Evolutionary conservation across 345 rosid genomes (phyloP).

Genomic region (Mangifera indica): DNA sequence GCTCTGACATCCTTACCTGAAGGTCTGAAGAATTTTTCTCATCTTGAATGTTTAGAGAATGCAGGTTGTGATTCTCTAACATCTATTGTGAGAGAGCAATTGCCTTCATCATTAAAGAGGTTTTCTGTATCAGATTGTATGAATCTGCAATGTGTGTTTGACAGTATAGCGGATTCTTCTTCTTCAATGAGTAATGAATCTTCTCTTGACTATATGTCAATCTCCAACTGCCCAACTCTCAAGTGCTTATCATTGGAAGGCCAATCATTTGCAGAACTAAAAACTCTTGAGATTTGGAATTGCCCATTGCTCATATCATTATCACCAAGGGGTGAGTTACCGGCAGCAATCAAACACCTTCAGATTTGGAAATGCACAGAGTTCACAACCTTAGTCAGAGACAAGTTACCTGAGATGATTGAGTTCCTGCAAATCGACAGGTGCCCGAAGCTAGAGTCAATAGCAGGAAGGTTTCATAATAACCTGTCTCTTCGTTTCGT

Average conservation of each 20-base stretch:
- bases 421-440: background rate
- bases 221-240: no score
- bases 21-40: background rate
- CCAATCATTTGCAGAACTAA: no score
- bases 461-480: background rate
- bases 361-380: background rate
- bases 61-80: background rate
- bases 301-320: no score
- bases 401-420: background rate
- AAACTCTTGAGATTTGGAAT: no score
- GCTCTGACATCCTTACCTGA: background rate
- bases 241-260: no score
- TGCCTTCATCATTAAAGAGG: background rate
- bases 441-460: slow-evolving; percentile 11
- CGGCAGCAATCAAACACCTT: background rate
- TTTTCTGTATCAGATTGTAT: background rate
- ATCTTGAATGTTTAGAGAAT: background rate
- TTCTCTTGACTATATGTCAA: no score
- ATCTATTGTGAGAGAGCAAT: background rate
- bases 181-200: no score
- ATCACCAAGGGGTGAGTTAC: background rate
- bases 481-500: background rate
- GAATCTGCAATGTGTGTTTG: background rate
- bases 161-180: background rate
- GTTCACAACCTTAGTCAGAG: slow-evolving; percentile 1